Percentiles rank a stretch among this genome's conserved stretches.
phyloP scores from a whole-genome alignment of 2,329 filamentous ascomycete species.

The Thelonectria discophora region DNA sequence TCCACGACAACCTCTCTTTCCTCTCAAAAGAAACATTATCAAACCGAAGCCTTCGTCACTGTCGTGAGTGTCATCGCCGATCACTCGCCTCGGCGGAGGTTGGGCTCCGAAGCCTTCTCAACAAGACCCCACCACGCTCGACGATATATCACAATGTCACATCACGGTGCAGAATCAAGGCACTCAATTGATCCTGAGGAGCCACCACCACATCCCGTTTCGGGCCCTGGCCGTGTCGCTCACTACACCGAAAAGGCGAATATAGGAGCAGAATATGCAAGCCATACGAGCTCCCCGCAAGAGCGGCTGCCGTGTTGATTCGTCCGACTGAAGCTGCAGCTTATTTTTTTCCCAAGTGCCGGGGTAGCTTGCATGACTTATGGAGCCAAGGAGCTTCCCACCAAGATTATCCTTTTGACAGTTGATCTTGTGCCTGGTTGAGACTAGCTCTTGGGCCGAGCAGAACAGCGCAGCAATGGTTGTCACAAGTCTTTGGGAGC shows the following conservation, averaged over 20 bases:
- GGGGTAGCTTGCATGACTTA: neutral
- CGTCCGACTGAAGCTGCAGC: neutral
- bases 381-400: neutral
- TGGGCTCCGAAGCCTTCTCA: neutral
- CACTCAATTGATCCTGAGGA: neutral
- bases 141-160: neutral
- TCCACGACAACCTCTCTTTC: neutral
- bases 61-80: neutral
- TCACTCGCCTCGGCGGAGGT: neutral
- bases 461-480: neutral
- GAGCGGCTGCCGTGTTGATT: neutral
- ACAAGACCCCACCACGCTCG: neutral
- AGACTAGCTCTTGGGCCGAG: neutral
- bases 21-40: conserved; percentile 6
- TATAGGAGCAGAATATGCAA: neutral
- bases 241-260: neutral
- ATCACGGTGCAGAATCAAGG: neutral
- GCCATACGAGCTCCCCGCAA: neutral
- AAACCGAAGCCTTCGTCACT: neutral
- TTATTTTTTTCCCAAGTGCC: neutral
- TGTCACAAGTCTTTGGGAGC: too few species aligned
- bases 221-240: neutral
- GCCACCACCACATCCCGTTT: neutral
- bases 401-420: neutral
- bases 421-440: neutral